A percentile compares a stretch with the other conserved stretches of the same genome.
Conservation (phyloP, 306 rosid species). For the Trifolium dubium region DNA sequence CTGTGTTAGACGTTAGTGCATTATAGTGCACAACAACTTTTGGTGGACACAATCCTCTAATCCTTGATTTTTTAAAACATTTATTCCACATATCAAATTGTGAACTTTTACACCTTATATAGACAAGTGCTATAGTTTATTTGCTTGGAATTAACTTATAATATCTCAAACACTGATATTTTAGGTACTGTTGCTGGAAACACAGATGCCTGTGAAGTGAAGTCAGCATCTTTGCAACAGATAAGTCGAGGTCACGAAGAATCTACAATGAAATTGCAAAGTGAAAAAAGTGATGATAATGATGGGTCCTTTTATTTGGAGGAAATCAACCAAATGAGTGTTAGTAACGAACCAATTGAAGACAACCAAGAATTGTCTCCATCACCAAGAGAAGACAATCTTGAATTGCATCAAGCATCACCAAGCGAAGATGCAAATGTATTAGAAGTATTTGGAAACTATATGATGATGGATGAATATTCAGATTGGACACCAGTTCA, state of each 20-base stretch:
- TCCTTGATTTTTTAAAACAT: no score
- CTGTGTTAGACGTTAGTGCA: no score
- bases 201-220: not conserved
- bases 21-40: no score
- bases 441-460: no score
- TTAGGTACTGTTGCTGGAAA: conserved; percentile 18
- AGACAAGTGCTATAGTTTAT: not conserved
- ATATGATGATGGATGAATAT: no score
- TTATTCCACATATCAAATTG: no score
- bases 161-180: conserved; percentile 22
- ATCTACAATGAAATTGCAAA: not conserved
- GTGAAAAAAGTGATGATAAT: not conserved
- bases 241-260: not conserved
- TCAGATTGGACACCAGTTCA: no score
- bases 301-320: not conserved
- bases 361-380: not conserved
- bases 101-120: no score
- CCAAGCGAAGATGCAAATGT: no score
- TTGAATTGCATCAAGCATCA: no score
- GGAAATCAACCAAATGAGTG: not conserved
- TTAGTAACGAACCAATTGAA: not conserved
- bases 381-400: no score
- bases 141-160: conserved; percentile 1
- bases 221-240: not conserved
- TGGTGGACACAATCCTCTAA: no score